Evolutionary conservation across 2,329 filamentous ascomycete genomes (phyloP), one percentile per base, ranked within the genome.

Genomic region (Hansfordia pulvinata): DNA sequence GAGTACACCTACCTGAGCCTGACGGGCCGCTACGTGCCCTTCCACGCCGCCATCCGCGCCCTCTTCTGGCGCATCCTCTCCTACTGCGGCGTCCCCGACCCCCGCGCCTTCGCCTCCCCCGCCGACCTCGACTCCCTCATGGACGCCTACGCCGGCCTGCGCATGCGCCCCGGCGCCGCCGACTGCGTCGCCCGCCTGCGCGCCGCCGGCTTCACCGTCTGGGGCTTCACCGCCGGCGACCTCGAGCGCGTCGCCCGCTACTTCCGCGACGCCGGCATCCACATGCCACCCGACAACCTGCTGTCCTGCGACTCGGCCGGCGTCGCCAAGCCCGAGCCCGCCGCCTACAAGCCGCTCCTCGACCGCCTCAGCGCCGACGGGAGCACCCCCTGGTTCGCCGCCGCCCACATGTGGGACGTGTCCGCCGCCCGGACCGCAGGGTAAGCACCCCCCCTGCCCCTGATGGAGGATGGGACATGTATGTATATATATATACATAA

Each of bases 391-490:
- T 71, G 65, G 65, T 71, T 70, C 40, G 67, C 63, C 1, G 67
- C 68, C 2, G 67, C 64, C 13, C 68, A 72, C 44, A 62, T 64
- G 54, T 72, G 67, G 68, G 67, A 73, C 48, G 64, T 66, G 2
- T 53, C 55, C 11, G 62, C 64, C 4, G 66, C 67, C 7, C 53
- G 51, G 25, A 53, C 50, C 29, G 54, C 53, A n/a, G 63, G 63
- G 35, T 48, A 33, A 34, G 40, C 39, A n/a, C n/a, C n/a, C n/a
- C n/a, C n/a, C n/a, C n/a, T n/a, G n/a, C n/a, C n/a, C n/a, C n/a
- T n/a, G n/a, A n/a, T n/a, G n/a, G n/a, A n/a, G n/a, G n/a, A n/a
- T n/a, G n/a, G n/a, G n/a, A n/a, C n/a, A n/a, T n/a, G n/a, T n/a
- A n/a, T n/a, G n/a, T n/a, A n/a, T n/a, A n/a, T n/a, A n/a, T n/a